Evolutionary conservation across 1,284 basidiomycete species (phyloP).

Genomic region (Rhodotorula sp.): DNA sequence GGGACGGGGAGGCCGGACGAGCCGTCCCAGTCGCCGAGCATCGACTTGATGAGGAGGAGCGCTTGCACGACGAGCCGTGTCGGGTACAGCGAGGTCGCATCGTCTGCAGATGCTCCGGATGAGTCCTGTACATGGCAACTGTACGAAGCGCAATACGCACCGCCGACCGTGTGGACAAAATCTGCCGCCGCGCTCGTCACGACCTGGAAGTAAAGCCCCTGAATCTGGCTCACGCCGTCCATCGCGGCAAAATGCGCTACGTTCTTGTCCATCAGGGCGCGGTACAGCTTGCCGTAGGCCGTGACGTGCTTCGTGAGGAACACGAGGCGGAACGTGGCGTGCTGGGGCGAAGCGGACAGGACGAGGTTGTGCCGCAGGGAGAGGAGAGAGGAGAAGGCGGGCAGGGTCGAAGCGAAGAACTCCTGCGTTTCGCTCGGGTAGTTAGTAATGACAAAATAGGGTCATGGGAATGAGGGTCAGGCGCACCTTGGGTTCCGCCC

Average conservation of each 20-base stretch:
- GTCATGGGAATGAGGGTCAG: neutral
- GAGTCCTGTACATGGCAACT: neutral
- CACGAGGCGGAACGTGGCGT: conserved; percentile 4
- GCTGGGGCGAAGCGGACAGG: neutral
- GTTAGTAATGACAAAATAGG: neutral
- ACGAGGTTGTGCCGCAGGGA: conserved; percentile 29
- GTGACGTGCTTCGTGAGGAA: conserved; percentile 40
- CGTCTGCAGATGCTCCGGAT: conserved; percentile 15
- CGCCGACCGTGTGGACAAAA: conserved; percentile 12
- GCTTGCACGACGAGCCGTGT: conserved; percentile 40
- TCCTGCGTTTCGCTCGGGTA: neutral
- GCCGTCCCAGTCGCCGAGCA: conserved; percentile 42
- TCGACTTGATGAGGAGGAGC: conserved; percentile 40
- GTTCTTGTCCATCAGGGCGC: conserved; percentile 31
- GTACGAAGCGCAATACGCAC: neutral
- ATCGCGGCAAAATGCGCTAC: conserved; percentile 27
- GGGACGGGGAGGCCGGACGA: conserved; percentile 24
- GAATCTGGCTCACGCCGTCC: conserved; percentile 24
- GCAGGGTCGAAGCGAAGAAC: conserved; percentile 35
- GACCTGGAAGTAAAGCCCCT: conserved; percentile 28
- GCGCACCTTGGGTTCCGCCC: conserved; percentile 19
- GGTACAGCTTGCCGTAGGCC: conserved; percentile 40
- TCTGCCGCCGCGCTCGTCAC: conserved; percentile 28
- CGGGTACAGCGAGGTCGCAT: conserved; percentile 30
- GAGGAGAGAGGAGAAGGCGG: conserved; percentile 28